Evolutionary conservation across 2,329 filamentous ascomycete species (phyloP).

Genomic region (Penicillium sp.): DNA sequence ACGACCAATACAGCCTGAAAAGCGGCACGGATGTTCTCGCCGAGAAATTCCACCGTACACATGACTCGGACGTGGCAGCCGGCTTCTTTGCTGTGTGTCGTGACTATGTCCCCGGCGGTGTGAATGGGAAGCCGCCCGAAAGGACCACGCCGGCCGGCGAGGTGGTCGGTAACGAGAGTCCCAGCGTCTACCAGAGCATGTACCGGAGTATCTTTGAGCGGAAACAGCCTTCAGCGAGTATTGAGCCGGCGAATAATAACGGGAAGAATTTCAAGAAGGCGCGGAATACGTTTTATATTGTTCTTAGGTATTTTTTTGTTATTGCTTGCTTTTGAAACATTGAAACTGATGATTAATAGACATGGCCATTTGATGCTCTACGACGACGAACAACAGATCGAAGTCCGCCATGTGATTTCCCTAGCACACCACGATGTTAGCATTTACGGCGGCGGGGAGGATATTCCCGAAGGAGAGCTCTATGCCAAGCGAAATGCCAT

Average conservation of each 20-base stretch:
- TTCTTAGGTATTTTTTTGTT: slow-evolving; percentile 63
- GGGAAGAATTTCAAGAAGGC: slow-evolving; percentile 54
- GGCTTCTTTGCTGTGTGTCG: slow-evolving; percentile 94
- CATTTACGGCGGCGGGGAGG: slow-evolving; percentile 74
- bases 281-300: slow-evolving; percentile 89
- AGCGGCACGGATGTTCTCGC: slow-evolving; percentile 56
- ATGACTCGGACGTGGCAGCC: slow-evolving; percentile 74
- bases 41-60: slow-evolving; percentile 58
- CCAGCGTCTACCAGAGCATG: slow-evolving; percentile 97
- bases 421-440: slow-evolving; percentile 78
- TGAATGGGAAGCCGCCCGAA: slow-evolving; percentile 90
- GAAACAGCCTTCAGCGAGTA: slow-evolving; percentile 56
- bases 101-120: slow-evolving; percentile 85
- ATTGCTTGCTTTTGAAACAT: slow-evolving; percentile 8
- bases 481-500: slow-evolving; percentile 95
- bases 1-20: slow-evolving; percentile 63
- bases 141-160: slow-evolving; percentile 75
- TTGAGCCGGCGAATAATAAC: slow-evolving; percentile 43
- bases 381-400: slow-evolving; percentile 89
- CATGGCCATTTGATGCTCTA: slow-evolving; percentile 97
- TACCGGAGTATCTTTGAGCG: slow-evolving; percentile 94
- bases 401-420: slow-evolving; percentile 94
- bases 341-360: slow-evolving; percentile 42
- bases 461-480: slow-evolving; percentile 83
- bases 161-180: slow-evolving; percentile 67